phyloP scores from a whole-genome alignment of 441 rosid species.

The Syzygium syzygioides region DNA sequence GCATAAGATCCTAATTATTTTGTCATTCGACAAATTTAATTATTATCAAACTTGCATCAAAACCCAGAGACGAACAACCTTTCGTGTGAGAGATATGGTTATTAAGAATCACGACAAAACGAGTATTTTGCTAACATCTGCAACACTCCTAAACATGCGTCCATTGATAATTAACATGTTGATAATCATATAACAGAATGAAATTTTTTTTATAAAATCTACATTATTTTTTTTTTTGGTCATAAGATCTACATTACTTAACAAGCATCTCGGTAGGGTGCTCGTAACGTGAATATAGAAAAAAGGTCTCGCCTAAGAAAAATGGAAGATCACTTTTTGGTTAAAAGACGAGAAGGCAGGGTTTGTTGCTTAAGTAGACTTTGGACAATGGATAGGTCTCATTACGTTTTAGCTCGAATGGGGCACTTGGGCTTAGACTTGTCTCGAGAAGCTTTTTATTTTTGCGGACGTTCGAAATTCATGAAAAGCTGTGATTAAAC shows the following conservation, averaged over 20 bases:
- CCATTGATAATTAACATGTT: neutral
- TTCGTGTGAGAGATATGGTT: neutral
- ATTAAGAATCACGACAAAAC: neutral
- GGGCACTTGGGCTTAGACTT: neutral
- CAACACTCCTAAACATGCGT: neutral
- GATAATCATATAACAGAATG: neutral
- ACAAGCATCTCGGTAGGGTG: neutral
- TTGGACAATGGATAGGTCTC: neutral
- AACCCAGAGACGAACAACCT: neutral
- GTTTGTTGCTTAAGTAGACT: neutral
- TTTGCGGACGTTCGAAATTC: neutral
- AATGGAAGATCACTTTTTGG: neutral
- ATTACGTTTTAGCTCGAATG: neutral
- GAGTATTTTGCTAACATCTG: neutral
- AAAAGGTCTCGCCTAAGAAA: neutral
- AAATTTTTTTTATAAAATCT: neutral
- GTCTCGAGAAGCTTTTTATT: neutral
- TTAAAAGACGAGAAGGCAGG: neutral
- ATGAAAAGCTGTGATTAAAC: neutral
- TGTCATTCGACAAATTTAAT: neutral
- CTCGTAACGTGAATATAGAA: neutral
- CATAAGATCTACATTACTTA: neutral
- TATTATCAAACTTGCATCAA: neutral
- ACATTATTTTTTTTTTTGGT: neutral
- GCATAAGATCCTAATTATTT: neutral